Conservation (phyloP, 257 asterid genomes). For the Solanum medicagineum region DNA sequence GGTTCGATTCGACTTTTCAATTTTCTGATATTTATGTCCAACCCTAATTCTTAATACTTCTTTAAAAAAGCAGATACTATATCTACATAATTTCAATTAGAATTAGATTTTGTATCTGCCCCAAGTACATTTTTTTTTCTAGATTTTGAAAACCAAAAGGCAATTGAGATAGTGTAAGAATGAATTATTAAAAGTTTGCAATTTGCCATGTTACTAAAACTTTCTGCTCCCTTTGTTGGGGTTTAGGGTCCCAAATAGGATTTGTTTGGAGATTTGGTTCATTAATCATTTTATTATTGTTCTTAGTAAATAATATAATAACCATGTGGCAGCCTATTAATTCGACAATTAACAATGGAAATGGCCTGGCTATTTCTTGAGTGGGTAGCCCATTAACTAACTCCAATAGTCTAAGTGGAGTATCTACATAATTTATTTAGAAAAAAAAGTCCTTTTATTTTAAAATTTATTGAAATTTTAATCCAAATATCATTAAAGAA, state of each 20-base stretch:
- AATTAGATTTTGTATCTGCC: no score
- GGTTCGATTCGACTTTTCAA: no score
- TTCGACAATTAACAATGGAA: background rate
- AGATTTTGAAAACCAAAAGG: no score
- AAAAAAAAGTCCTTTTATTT: no score
- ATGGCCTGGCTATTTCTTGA: background rate
- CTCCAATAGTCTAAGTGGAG: background rate
- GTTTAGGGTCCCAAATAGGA: background rate
- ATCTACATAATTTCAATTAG: no score
- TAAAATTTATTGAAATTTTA: background rate
- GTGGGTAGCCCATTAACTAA: background rate
- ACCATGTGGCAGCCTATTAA: background rate
- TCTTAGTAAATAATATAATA: background rate
- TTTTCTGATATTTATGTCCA: no score
- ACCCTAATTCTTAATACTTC: no score
- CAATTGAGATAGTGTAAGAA: no score
- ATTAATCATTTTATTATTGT: background rate
- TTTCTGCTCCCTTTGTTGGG: background rate
- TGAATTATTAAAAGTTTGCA: background rate
- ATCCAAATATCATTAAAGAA: background rate
- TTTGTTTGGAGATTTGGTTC: background rate
- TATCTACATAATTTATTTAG: background rate
- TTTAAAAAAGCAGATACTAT: no score
- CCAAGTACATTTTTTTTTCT: no score
- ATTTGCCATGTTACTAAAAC: background rate